Conservation (phyloP, 2,329 filamentous ascomycete genomes). For the Microcyclospora pomicola region DNA sequence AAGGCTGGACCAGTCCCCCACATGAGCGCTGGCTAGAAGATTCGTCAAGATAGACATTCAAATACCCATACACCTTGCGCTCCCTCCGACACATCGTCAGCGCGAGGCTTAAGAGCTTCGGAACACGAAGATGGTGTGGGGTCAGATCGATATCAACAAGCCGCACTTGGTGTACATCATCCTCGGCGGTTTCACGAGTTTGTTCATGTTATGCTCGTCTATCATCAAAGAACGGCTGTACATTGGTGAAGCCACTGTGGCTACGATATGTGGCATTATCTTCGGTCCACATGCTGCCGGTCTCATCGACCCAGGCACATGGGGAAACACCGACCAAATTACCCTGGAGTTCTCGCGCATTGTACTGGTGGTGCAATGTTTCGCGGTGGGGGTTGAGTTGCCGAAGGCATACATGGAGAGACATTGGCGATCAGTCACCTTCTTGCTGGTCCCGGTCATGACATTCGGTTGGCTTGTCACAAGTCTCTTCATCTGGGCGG, state of each 20-base stretch:
- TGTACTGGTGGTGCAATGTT: slow-evolving; percentile 83
- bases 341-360: slow-evolving; percentile 83
- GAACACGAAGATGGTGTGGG: slow-evolving; percentile 16
- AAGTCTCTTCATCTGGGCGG: slow-evolving; percentile 88
- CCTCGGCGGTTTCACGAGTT: slow-evolving; percentile 86
- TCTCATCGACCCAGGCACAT: slow-evolving; percentile 59
- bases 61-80: no score
- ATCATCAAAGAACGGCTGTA: slow-evolving; percentile 98
- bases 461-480: slow-evolving; percentile 89
- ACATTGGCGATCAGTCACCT: slow-evolving; percentile 85
- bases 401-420: slow-evolving; percentile 94
- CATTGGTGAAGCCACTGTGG: slow-evolving; percentile 95
- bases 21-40: no score
- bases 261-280: slow-evolving; percentile 74
- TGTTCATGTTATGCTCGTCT: slow-evolving; percentile 97
- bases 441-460: slow-evolving; percentile 91
- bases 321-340: slow-evolving; percentile 75
- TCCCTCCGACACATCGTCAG: no score
- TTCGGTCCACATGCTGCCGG: slow-evolving; percentile 77
- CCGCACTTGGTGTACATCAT: slow-evolving; percentile 98
- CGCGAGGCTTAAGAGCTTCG: no score
- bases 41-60: background rate
- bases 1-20: background rate
- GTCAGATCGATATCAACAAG: slow-evolving; percentile 73
- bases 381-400: slow-evolving; percentile 80